Evolutionary conservation across 1,284 basidiomycete species (phyloP).

Genomic region (Irpex sp.): DNA sequence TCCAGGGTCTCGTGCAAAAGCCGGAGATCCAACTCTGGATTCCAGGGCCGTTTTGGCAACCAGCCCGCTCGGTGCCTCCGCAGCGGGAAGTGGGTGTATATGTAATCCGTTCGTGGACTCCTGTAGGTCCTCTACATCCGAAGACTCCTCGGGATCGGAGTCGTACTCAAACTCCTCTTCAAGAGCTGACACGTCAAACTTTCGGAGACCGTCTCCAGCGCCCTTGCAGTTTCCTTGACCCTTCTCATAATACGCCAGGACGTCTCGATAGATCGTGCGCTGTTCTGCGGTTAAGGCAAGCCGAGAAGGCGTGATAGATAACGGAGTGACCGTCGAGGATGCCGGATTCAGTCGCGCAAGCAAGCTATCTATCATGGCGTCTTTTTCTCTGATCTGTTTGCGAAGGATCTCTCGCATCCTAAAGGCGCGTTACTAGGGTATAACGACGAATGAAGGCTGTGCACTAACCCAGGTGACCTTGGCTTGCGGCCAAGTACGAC

Average conservation of each 20-base stretch:
- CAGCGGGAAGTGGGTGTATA: conserved; percentile 18
- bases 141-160: conserved; percentile 21
- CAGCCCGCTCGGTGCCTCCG: conserved; percentile 26
- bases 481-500: conserved; percentile 33
- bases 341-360: conserved; percentile 27
- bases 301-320: conserved; percentile 25
- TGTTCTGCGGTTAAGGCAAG: conserved; percentile 22
- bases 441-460: too few species aligned
- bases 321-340: conserved; percentile 25
- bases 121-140: conserved; percentile 8
- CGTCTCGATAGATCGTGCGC: conserved; percentile 25
- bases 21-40: conserved; percentile 12
- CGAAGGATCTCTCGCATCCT: conserved; percentile 29
- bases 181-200: conserved; percentile 27
- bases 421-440: not conserved
- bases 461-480: conserved; percentile 30
- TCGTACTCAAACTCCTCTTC: conserved; percentile 27
- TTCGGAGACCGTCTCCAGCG: conserved; percentile 17
- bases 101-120: conserved; percentile 4
- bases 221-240: conserved; percentile 13
- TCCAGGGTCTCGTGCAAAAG: conserved; percentile 4
- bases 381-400: conserved; percentile 31
- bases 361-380: conserved; percentile 28
- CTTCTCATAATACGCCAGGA: conserved; percentile 28
- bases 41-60: conserved; percentile 28